phyloP scores from a whole-genome alignment of 345 rosid species.

The Citrus hindsii region DNA sequence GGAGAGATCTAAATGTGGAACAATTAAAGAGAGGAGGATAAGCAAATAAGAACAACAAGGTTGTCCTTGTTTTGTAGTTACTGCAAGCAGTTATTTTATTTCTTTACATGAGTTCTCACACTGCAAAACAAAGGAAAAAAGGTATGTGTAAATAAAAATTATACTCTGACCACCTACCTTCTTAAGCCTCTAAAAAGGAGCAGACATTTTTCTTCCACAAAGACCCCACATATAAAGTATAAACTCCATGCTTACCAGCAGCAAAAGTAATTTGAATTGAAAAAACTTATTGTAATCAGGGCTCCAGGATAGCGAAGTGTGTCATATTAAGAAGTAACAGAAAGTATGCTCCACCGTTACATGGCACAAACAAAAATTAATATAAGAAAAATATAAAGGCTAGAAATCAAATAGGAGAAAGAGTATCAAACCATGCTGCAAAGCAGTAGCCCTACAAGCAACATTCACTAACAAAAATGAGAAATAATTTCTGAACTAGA shows the following conservation, averaged over 20 bases:
- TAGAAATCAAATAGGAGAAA: background rate
- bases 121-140: background rate
- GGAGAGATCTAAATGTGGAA: no score
- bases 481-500: background rate
- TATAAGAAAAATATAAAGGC: background rate
- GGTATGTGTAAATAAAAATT: background rate
- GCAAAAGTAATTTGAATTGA: constrained; percentile 57
- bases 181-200: constrained; percentile 56
- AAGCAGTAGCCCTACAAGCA: background rate
- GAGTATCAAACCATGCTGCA: constrained; percentile 1
- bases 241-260: constrained; percentile 54
- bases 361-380: background rate
- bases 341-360: background rate
- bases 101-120: background rate
- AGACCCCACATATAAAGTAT: constrained; percentile 74
- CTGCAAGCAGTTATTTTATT: no score
- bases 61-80: no score
- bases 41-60: no score
- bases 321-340: background rate
- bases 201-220: constrained; percentile 72
- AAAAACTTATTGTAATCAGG: constrained; percentile 7
- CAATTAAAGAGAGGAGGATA: no score
- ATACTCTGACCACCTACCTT: constrained; percentile 35
- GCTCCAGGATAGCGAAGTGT: constrained; percentile 8
- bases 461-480: background rate